These are phyloP conservation scores for Clavariopsis aquatica DNA, from an alignment of 495 filamentous ascomycete species.

Conservation along the genomic window DNA sequence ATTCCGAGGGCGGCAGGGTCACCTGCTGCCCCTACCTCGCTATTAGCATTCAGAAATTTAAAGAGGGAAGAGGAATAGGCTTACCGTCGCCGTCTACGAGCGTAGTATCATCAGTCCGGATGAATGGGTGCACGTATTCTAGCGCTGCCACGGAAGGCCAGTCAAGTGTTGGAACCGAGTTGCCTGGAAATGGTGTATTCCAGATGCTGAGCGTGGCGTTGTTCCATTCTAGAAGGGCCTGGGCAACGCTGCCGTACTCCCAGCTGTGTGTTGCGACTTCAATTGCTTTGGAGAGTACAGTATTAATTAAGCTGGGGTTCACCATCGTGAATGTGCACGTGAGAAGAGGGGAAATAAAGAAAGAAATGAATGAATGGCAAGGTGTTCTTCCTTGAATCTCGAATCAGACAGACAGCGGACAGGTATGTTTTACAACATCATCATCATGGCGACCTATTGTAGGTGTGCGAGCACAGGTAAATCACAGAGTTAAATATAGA, in stretches of 20 bases:
- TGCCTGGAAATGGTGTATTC: slow-evolving; percentile 48
- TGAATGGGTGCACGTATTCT: slow-evolving; percentile 41
- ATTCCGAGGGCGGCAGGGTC: slow-evolving; percentile 54
- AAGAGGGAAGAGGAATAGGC: not conserved
- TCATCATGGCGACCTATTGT: too few relatives aligned
- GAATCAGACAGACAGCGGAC: too few relatives aligned
- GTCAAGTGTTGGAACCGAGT: slow-evolving; percentile 45
- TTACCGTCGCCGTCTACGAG: slow-evolving; percentile 26
- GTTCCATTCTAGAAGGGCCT: slow-evolving; percentile 54
- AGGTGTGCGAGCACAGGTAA: too few relatives aligned
- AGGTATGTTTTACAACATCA: too few relatives aligned
- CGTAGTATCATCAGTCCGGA: slow-evolving; percentile 14
- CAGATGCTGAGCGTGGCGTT: slow-evolving; percentile 50
- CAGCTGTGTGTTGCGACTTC: slow-evolving; percentile 43
- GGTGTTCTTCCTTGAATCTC: too few relatives aligned
- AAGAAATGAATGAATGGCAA: not conserved
- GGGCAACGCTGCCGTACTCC: slow-evolving; percentile 53
- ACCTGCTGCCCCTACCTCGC: slow-evolving; percentile 30
- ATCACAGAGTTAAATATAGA: too few relatives aligned
- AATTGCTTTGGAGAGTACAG: slow-evolving; percentile 26
- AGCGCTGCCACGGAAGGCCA: slow-evolving; percentile 41
- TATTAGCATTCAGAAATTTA: not conserved
- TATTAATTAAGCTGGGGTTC: slow-evolving; percentile 10
- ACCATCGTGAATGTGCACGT: slow-evolving; percentile 17
- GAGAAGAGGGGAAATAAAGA: not conserved